Base-by-base conservation (phyloP, 257 asterid species). In the Leonotis leonurus region DNA sequence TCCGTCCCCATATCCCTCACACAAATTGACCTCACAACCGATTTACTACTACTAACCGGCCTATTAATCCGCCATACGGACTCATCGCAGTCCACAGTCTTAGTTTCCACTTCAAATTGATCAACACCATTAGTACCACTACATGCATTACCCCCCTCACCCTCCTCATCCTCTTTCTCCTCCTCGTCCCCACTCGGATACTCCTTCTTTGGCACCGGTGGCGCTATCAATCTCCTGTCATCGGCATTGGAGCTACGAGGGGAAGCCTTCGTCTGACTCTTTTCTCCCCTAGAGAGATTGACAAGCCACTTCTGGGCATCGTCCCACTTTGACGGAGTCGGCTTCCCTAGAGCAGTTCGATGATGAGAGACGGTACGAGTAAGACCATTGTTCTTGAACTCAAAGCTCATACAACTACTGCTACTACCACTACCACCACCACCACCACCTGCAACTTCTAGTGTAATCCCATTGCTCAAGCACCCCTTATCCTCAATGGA, bases 231-330 rank as follows among this genome's bases (percentile, higher is more conserved):
- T 58, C 97, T 83, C 75, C 84, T 56, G 58, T 87, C 97, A 69
- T 87, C 97, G 3, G 95, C 95, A 53, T 86, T 89, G 2, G 96
- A 89, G 76, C 85, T 83, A 0, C 94, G 84, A 2, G 92, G 92
- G 0, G 91, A 75, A 45, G 86, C 72, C 70, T 82, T 82, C 0
- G 81, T 50, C 45, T 56, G 83, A 21, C 66, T 75, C 59, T 81
- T 78, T n/a, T n/a, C n/a, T n/a, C n/a, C n/a, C n/a, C n/a, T n/a
- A 0, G 97, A 84, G 7, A 89, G 78, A 73, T 89, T 89, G 6
- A 87, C 97, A 2, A 89, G 76, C 97, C 97, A 89, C 30, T 89
- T 89, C 50, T 89, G 97, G 1, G 97, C 97, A 60, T 89, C 97
- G 37, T 89, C 97, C 97, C 97, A 89, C 62, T 89, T 89, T 24